Percentiles rank a stretch among this genome's conserved stretches.
Evolutionary conservation across 1,284 basidiomycete species (phyloP).

Genomic region (Ganoderma lucidum): DNA sequence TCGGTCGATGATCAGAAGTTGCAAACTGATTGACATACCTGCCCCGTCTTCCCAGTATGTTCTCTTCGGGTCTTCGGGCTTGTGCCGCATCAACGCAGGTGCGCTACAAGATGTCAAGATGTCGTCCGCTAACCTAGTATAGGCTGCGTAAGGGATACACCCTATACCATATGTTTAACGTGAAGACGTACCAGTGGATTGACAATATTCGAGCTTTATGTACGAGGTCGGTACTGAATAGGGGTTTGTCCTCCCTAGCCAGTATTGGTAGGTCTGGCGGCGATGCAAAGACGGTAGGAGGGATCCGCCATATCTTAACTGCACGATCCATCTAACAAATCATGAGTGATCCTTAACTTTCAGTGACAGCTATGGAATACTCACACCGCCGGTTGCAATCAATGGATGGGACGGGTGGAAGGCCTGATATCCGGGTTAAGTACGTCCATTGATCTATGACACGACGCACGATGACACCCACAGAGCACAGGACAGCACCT

Average conservation of each 20-base stretch:
- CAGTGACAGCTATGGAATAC: conserved; percentile 32
- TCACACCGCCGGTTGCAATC: conserved; percentile 78
- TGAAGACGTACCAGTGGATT: conserved; percentile 60
- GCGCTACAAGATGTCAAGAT: conserved; percentile 67
- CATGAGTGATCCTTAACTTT: conserved; percentile 14
- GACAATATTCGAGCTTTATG: conserved; percentile 73
- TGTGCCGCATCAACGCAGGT: conserved; percentile 57
- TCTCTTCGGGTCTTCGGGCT: conserved; percentile 37
- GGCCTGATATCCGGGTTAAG: conserved; percentile 48
- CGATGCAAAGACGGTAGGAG: conserved; percentile 34
- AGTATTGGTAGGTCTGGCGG: conserved; percentile 45
- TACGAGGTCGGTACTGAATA: conserved; percentile 70
- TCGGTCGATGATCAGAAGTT: not conserved
- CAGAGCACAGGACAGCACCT: conserved; percentile 70
- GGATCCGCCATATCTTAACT: conserved; percentile 74
- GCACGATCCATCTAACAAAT: conserved; percentile 66
- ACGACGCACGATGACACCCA: conserved; percentile 41
- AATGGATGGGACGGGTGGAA: conserved; percentile 70
- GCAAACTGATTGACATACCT: conserved; percentile 20
- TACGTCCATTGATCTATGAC: no score
- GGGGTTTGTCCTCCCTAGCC: conserved; percentile 72
- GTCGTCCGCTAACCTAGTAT: conserved; percentile 64
- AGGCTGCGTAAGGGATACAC: conserved; percentile 1
- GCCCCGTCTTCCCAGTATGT: conserved; percentile 45
- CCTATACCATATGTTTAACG: not conserved